These are phyloP conservation scores for Dimocarpus longan DNA, from an alignment of 345 rosid genomes.

Conservation along the genomic window DNA sequence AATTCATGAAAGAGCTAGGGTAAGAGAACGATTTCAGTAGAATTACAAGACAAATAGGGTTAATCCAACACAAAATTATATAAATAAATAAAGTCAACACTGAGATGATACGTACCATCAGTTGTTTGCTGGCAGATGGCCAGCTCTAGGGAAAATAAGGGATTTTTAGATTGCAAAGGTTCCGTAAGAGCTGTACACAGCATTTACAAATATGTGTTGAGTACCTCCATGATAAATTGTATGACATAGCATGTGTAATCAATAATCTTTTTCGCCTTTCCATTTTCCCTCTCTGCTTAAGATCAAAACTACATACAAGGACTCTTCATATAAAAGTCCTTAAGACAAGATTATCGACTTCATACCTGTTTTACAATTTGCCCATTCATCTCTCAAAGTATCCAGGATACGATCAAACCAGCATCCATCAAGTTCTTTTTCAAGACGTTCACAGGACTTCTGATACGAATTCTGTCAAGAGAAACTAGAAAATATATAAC, in stretches of 20 bases:
- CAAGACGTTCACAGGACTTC: conserved; percentile 41
- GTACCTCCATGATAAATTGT: background rate
- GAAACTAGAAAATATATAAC: conserved; percentile 63
- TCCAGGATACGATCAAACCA: conserved; percentile 63
- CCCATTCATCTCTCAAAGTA: conserved; percentile 48
- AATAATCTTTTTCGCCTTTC: background rate
- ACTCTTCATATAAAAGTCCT: background rate
- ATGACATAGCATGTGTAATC: background rate
- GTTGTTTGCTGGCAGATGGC: conserved; percentile 31
- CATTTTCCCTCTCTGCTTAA: background rate
- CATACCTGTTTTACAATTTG: conserved; percentile 51
- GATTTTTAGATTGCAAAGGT: conserved; percentile 43
- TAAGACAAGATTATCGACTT: background rate
- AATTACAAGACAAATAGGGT: background rate
- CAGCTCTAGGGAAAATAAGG: conserved; percentile 53
- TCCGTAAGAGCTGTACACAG: conserved; percentile 52
- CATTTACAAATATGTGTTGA: conserved; percentile 19
- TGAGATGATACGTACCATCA: conserved; percentile 33
- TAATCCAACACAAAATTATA: background rate
- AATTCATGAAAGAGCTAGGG: background rate
- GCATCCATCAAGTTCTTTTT: conserved; percentile 60
- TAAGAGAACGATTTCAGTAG: conserved; percentile 6
- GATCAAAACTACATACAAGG: background rate
- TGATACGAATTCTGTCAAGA: conserved; percentile 59
- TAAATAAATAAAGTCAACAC: background rate